Evolutionary conservation across 208 protist genomes (phyloP), one percentile per base, ranked within the genome.

Genomic region (Porcisia deanei): DNA sequence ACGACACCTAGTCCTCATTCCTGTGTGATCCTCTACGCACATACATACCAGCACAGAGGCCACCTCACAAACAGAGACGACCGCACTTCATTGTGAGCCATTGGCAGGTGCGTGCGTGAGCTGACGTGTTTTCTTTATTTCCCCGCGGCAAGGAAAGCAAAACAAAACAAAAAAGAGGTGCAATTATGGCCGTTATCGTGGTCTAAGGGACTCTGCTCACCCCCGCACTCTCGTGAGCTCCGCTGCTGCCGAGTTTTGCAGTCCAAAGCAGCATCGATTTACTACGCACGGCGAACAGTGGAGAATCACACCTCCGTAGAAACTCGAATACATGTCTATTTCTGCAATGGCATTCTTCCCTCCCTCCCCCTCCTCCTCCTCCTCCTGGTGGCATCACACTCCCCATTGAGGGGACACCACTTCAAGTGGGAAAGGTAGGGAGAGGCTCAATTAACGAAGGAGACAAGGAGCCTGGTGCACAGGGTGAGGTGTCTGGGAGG

Each of bases 221-320:
- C 53, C 54, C 53, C 8, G 80, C 54, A 53, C 8, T 65, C 53
- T 76, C 37, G 63, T n/a, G 55, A 57, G 60, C 7, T 30, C 7
- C 61, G 34, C 58, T 39, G 34, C 68, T 47, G 7, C 16, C 25
- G 41, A 57, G 34, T 10, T 22, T 55, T 37, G 45, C 14, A n/a
- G 30, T 71, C n/a, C 18, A 59, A 75, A 68, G 37, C 25, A 76
- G 71, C 43, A 77, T n/a, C 64, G 16, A 75, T 55, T 64, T n/a
- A 34, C 22, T 52, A 70, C 49, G 53, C 20, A n/a, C 52, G 25
- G 47, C 45, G 52, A 57, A 5, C 8, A 22, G 1, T 22, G 9
- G 73, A 79, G 37, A 52, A 79, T 64, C 67, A 55, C 39, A 39
- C 53, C 34, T 30, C 12, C 25, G 37, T 30, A 45, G 41, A 34